Evolutionary conservation across 306 rosid species (phyloP), one percentile per base, ranked within the genome.

Genomic region (Amphicarpaea edgeworthii): DNA sequence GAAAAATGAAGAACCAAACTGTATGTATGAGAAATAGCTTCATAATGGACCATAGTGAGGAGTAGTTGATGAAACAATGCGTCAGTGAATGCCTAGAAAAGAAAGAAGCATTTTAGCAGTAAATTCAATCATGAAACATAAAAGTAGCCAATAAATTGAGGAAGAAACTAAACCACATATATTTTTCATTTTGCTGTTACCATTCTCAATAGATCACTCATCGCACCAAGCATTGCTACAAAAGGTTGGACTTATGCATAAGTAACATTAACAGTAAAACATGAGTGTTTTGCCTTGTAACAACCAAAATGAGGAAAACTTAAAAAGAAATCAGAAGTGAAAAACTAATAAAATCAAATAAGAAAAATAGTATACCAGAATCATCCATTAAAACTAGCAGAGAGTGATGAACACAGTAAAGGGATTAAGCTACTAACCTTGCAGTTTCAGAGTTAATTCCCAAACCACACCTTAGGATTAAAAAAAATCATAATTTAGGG

Each of bases 31-130:
- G 30, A 1, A 26, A 26, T n/a, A n/a, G n/a, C n/a, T n/a, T n/a
- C n/a, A n/a, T n/a, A n/a, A 77, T 95, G 97, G 85, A 87, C 90
- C 97, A 95, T 95, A 75, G 92, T 93, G 37, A 70, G 87, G 75
- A 90, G 91, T 78, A 95, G 81, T 69, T 95, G 98, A 83, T 92
- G 93, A 85, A 92, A 90, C 89, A 95, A 82, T 54, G 96, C 89
- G 86, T 95, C 98, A 40, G 98, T 97, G 81, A 95, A 92, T 59
- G 89, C 96, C 97, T 92, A 73, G 64, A 42, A 72, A 72, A 40
- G 64, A 71, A 87, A 73, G 60, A 75, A 67, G 62, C 14, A 47
- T 72, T 80, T 77, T 66, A 69, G 79, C 66, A 77, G 43, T 40
- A 40, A 82, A 71, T 74, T 69, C 62, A 73, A 28, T 51, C 78